Percentiles rank a stretch among this genome's conserved stretches.
Evolutionary conservation across 75 land plant species (phyloP).

Genomic region (Isoetes taiwanensis): DNA sequence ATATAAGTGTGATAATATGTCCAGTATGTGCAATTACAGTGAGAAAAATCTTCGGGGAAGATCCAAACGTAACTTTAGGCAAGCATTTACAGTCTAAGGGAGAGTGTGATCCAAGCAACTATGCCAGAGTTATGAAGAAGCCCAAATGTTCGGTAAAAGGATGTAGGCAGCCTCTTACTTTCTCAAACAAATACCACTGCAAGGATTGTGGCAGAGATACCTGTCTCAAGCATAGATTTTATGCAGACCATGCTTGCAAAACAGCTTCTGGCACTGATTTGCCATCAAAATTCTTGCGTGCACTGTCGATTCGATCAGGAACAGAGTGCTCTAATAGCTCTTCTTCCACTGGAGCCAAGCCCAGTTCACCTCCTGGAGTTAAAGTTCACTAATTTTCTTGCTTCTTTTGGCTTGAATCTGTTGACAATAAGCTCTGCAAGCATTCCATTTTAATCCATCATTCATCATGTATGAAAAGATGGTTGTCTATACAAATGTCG

Average conservation of each 20-base stretch:
- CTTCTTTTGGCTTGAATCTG: no score
- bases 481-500: no score
- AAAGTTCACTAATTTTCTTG: no score
- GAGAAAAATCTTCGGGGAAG: conserved; percentile 30
- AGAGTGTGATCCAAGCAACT: conserved; percentile 48
- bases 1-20: conserved; percentile 51
- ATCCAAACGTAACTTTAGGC: conserved; percentile 19
- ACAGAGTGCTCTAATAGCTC: conserved; percentile 6
- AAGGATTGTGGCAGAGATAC: conserved; percentile 42
- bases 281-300: neutral
- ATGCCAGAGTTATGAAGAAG: conserved; percentile 35
- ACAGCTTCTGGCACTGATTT: neutral
- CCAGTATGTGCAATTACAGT: conserved; percentile 40
- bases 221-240: conserved; percentile 67
- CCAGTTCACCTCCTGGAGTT: no score
- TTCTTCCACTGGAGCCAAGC: no score
- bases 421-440: no score
- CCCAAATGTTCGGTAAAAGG: conserved; percentile 51
- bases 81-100: conserved; percentile 42
- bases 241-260: conserved; percentile 53
- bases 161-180: conserved; percentile 63
- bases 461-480: no score
- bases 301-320: neutral
- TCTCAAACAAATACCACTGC: conserved; percentile 47
- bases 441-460: no score